These are phyloP conservation scores for Tolypocladium album DNA, from an alignment of 2,329 filamentous ascomycete genomes.

Conservation along the genomic window DNA sequence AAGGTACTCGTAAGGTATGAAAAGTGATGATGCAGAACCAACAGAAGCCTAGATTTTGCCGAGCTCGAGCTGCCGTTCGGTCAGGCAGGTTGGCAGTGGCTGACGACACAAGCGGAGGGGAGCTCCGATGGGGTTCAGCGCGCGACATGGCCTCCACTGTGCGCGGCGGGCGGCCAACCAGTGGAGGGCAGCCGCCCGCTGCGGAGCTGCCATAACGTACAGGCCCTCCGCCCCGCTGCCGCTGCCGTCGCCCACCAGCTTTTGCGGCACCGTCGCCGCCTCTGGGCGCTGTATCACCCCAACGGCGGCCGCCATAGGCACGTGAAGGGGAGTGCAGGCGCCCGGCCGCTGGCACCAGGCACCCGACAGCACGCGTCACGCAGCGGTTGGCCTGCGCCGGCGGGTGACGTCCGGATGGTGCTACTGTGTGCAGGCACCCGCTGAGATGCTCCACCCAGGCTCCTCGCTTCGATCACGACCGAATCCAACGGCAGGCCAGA, in stretches of 20 bases:
- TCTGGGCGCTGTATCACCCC: neutral
- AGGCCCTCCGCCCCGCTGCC: neutral
- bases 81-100: neutral
- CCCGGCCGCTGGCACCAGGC: no score
- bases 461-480: neutral
- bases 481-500: no score
- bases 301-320: neutral
- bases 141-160: no score
- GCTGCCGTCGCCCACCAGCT: neutral
- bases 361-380: neutral
- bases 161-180: neutral
- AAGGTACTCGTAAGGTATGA: no score
- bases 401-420: neutral
- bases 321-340: no score
- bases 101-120: neutral
- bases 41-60: slow-evolving; percentile 4
- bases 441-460: no score
- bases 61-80: neutral
- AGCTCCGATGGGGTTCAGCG: neutral
- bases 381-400: neutral
- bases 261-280: neutral
- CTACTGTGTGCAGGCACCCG: neutral
- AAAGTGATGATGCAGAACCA: slow-evolving; percentile 3
- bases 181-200: neutral
- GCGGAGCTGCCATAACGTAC: neutral